Percentiles rank a stretch among this genome's conserved stretches.
Conservation (phyloP, 768 basidiomycete genomes). For the Boletus insuetus region DNA sequence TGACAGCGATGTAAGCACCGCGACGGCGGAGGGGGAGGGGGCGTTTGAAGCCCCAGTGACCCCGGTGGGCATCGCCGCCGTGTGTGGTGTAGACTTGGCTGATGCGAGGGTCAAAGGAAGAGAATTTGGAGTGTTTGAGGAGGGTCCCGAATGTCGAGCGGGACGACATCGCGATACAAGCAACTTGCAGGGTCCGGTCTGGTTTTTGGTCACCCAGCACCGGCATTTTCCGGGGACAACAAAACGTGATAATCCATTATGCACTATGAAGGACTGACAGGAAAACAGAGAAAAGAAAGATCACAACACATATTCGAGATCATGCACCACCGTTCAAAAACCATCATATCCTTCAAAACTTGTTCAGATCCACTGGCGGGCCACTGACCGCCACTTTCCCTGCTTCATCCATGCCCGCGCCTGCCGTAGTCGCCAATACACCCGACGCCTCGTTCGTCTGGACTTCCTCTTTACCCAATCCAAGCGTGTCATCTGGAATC, state of each 20-base stretch:
- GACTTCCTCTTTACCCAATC: slow-evolving; percentile 60
- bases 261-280: background rate
- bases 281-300: background rate
- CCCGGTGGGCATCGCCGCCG: slow-evolving; percentile 67
- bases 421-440: slow-evolving; percentile 46
- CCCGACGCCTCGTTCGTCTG: slow-evolving; percentile 49
- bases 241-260: no score
- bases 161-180: slow-evolving; percentile 29
- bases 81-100: slow-evolving; percentile 74
- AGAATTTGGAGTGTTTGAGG: slow-evolving; percentile 79
- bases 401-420: slow-evolving; percentile 58
- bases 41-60: slow-evolving; percentile 85
- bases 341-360: slow-evolving; percentile 21
- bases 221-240: no score
- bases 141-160: slow-evolving; percentile 74
- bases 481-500: slow-evolving; percentile 68
- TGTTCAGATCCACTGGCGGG: slow-evolving; percentile 26
- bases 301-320: background rate
- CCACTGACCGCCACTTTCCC: slow-evolving; percentile 45
- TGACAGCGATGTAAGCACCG: slow-evolving; percentile 62
- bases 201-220: background rate
- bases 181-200: no score
- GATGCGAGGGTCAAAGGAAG: slow-evolving; percentile 72
- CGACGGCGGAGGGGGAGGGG: slow-evolving; percentile 67
- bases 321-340: background rate